These are phyloP conservation scores for Tuber calosporum DNA, from an alignment of 495 filamentous ascomycete species.

Conservation along the genomic window DNA sequence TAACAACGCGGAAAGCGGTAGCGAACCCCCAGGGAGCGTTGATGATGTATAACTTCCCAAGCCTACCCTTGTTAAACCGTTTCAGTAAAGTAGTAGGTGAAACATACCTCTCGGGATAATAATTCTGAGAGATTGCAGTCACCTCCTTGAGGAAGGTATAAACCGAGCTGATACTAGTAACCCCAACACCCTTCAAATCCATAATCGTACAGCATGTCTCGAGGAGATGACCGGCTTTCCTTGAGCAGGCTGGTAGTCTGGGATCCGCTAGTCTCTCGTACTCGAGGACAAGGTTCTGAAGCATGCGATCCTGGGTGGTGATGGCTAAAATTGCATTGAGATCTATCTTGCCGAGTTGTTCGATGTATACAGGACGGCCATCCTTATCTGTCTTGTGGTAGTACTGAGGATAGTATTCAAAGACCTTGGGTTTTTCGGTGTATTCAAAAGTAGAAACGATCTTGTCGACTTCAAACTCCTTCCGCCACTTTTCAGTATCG, in stretches of 20 bases:
- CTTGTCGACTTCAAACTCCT: conserved; percentile 74
- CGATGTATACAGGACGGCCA: conserved; percentile 91
- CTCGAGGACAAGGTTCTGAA: conserved; percentile 87
- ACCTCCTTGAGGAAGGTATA: conserved; percentile 62
- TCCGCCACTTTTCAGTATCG: conserved; percentile 82
- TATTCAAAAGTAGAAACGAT: conserved; percentile 75
- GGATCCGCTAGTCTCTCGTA: conserved; percentile 94
- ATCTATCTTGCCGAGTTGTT: conserved; percentile 89
- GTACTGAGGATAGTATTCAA: conserved; percentile 92
- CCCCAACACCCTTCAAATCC: conserved; percentile 86
- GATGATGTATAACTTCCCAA: conserved; percentile 58
- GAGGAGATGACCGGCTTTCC: conserved; percentile 76
- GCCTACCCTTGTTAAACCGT: conserved; percentile 14
- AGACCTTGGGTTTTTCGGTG: conserved; percentile 74
- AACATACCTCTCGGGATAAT: conserved; percentile 77
- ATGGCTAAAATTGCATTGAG: conserved; percentile 81
- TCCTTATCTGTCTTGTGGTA: conserved; percentile 99
- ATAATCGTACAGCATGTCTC: conserved; percentile 97
- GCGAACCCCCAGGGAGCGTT: conserved; percentile 94
- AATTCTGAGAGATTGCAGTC: conserved; percentile 72
- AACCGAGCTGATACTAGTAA: conserved; percentile 69
- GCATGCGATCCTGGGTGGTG: conserved; percentile 84
- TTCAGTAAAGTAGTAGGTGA: conserved; percentile 8
- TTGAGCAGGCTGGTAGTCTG: conserved; percentile 84
- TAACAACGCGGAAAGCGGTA: conserved; percentile 71